phyloP scores from a whole-genome alignment of 1,284 basidiomycete species.

The Pterulicium gracile region DNA sequence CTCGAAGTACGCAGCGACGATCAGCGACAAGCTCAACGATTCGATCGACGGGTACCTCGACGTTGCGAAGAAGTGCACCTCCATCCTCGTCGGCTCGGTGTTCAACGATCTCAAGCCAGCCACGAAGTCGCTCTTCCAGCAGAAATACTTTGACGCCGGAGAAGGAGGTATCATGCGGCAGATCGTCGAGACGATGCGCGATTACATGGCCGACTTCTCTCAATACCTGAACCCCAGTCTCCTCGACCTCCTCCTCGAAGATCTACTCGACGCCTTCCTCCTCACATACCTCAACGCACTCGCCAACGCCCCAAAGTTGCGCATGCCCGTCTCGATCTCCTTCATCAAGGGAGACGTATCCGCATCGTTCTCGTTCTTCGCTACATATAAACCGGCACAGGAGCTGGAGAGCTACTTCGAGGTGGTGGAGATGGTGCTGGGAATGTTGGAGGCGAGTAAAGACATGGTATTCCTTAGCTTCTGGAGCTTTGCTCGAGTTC shows the following conservation, averaged over 20 bases:
- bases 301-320: conserved; percentile 77
- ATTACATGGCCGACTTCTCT: conserved; percentile 92
- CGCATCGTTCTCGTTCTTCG: conserved; percentile 75
- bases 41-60: conserved; percentile 98
- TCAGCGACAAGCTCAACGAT: conserved; percentile 84
- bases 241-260: conserved; percentile 88
- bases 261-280: conserved; percentile 87
- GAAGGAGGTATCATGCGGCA: conserved; percentile 76
- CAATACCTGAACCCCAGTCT: conserved; percentile 85
- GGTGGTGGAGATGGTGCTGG: conserved; percentile 78
- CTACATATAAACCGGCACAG: conserved; percentile 64
- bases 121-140: conserved; percentile 78
- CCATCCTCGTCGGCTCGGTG: conserved; percentile 88
- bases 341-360: conserved; percentile 78
- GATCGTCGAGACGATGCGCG: conserved; percentile 91
- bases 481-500: conserved; percentile 92
- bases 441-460: conserved; percentile 82
- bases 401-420: conserved; percentile 82
- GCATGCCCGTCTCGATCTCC: conserved; percentile 77
- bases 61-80: conserved; percentile 94
- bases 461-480: conserved; percentile 93
- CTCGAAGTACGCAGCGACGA: conserved; percentile 80
- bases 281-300: conserved; percentile 87
- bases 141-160: conserved; percentile 84
- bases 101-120: conserved; percentile 93